Base-by-base conservation (phyloP, 2,329 filamentous ascomycete genomes). In the Dendryphion nanum region DNA sequence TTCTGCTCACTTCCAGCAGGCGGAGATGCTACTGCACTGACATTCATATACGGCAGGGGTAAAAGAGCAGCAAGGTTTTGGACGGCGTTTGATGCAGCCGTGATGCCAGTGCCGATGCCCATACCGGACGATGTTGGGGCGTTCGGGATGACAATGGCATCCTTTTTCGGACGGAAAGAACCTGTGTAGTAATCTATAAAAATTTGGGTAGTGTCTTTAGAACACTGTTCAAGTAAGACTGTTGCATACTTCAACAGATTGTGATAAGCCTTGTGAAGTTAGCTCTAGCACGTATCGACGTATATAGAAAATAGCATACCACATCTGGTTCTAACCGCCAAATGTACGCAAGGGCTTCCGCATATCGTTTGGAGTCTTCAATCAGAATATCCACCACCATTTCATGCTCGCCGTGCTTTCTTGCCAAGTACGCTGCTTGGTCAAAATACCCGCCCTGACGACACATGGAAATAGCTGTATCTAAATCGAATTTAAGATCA, bases 391-490 rank as follows among this genome's bases (percentile, higher is more conserved):
- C 91, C 4, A 97, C 87, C 1, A 98, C 93, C 42, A 97, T 73
- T 41, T 95, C 89, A 47, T 89, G 88, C 63, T 98, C 93, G 5
- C 88, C 86, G 57, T 98, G 90, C 64, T 96, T 91, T 41, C 89
- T 87, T 5, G 94, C 93, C 24, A 98, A 76, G 56, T 95, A 98
- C 4, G 91, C 93, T 12, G 93, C 93, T 71, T 98, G 94, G 42
- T 97, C 90, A 55, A 85, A 95, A 66, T 98, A 98, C 1, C 93
- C 91, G 8, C 91, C 93, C 69, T 98, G 93, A 18, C 94, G 81
- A 59, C 93, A 98, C 89, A 98, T 96, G 2, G 85, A 82, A 47
- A 98, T 98, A 12, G 93, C 93, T 1, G 93, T 98, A 51, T 98
- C 93, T 3, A 97, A 75, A 62, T 98, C 93, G 57, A 98, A 98